Evolutionary conservation across 163 green algal genomes (phyloP).

Genomic region (Coccomyxa subellipsoidea): DNA sequence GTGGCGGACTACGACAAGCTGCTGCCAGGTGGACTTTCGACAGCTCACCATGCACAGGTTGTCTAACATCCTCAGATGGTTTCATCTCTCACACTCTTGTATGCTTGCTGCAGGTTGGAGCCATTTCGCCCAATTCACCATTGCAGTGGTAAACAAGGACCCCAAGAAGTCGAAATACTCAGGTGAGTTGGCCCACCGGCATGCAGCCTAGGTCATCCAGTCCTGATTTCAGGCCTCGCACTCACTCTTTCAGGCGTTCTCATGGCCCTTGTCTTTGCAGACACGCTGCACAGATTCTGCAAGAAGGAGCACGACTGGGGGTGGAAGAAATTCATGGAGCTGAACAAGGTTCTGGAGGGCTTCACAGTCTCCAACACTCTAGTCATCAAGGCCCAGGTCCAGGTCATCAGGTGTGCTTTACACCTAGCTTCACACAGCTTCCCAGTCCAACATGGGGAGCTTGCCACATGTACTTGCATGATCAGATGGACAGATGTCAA

Average conservation of each 20-base stretch:
- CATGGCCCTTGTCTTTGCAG: constrained; percentile 27
- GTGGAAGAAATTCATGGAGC: constrained; percentile 99
- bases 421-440: not conserved
- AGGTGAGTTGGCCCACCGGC: no score
- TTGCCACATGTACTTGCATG: no score
- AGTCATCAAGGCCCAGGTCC: constrained; percentile 97
- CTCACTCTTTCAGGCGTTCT: no score
- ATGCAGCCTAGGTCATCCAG: no score
- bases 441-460: not conserved
- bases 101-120: constrained; percentile 71
- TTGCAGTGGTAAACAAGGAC: constrained; percentile 94
- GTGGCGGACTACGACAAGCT: constrained; percentile 99
- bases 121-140: constrained; percentile 97
- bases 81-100: not conserved
- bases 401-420: constrained; percentile 69
- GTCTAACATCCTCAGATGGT: not conserved
- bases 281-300: constrained; percentile 98
- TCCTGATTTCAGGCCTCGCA: no score
- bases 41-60: not conserved
- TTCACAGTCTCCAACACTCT: constrained; percentile 90
- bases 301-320: constrained; percentile 99
- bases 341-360: constrained; percentile 87
- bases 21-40: constrained; percentile 70
- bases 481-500: no score
- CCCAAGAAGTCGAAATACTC: constrained; percentile 97